Base-by-base conservation (phyloP, 306 rosid species). In the Castanopsis chinensis region DNA sequence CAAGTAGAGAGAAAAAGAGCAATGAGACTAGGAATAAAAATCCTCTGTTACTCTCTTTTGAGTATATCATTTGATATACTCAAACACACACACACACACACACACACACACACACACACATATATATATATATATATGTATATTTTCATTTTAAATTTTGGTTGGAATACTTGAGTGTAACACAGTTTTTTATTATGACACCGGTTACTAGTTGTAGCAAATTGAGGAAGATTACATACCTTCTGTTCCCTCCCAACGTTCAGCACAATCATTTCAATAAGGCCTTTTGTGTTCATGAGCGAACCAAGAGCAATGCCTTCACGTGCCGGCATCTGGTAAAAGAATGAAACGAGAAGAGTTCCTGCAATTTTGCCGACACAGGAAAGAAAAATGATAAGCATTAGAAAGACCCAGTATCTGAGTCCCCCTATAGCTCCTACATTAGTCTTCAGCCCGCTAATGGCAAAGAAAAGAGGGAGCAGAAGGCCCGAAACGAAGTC, bases 271-370 rank as follows among this genome's bases (percentile, higher is more conserved):
- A 95, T 87, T 79, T 95, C 99, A 14, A 95, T 80, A 5, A 95
- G 97, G 79, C 99, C 99, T 81, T 95, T 95, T 32, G 98, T 88
- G 89, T 95, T 95, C 99, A 95, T 91, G 74, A 95, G 97, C 73
- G 93, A 70, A 53, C 98, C 99, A 11, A 93, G 90, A 18, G 96
- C 76, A 41, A 83, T 59, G 0, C 94, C 98, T 79, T 95, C 99
- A 1, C 84, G 89, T 7, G 87, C 3, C 0, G 96, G 85, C 94
- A 95, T 91, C 57, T 83, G 81, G 71, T 92, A 93, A 68, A 85
- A 89, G 45, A 85, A 2, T 68, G 87, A 84, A 63, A 89, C 88
- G 3, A 87, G 56, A 2, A 91, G 32, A 61, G 98, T 95, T 63
- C 99, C 99, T 5, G 82, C 71, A 41, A 95, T 7, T 80, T 95